A percentile compares a stretch with the other conserved stretches of the same genome.
These are phyloP conservation scores for Arabidopsis hybrid DNA, from an alignment of 441 rosid genomes.

Conservation along the genomic window DNA sequence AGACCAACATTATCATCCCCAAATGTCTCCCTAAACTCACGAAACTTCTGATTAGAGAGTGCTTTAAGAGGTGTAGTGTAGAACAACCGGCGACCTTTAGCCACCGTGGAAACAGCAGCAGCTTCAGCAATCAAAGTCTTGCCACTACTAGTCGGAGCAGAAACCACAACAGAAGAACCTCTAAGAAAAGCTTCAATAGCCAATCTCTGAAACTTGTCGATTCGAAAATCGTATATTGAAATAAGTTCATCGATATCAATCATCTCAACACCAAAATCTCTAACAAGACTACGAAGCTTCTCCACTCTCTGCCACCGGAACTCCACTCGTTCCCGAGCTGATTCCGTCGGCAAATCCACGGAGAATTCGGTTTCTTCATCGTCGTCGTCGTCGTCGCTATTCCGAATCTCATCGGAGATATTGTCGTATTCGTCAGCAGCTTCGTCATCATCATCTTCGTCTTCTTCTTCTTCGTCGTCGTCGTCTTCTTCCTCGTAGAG, in stretches of 20 bases:
- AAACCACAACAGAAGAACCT: conserved; percentile 92
- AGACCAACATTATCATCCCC: conserved; percentile 92
- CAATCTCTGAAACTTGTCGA: conserved; percentile 93
- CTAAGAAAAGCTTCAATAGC: conserved; percentile 86
- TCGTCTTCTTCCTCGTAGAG: conserved; percentile 59
- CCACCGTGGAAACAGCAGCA: conserved; percentile 90
- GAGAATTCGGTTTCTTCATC: conserved; percentile 53
- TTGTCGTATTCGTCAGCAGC: conserved; percentile 77
- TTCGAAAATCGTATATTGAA: conserved; percentile 84
- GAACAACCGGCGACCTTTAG: conserved; percentile 80
- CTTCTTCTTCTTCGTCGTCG: conserved; percentile 39
- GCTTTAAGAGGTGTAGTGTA: conserved; percentile 99
- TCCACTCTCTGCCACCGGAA: conserved; percentile 79
- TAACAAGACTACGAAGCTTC: conserved; percentile 68
- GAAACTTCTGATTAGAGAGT: conserved; percentile 94
- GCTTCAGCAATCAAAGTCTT: conserved; percentile 99
- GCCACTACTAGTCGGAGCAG: conserved; percentile 98
- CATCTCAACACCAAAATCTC: conserved; percentile 74
- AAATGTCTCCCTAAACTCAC: conserved; percentile 94
- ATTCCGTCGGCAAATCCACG: conserved; percentile 48
- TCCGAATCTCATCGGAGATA: conserved; percentile 52
- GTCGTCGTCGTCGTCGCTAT: conserved; percentile 48
- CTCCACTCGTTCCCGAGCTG: conserved; percentile 52
- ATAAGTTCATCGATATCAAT: conserved; percentile 83
- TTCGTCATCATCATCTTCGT: conserved; percentile 62